Conservation (phyloP, 257 asterid species). For the Scutellaria galericulata region DNA sequence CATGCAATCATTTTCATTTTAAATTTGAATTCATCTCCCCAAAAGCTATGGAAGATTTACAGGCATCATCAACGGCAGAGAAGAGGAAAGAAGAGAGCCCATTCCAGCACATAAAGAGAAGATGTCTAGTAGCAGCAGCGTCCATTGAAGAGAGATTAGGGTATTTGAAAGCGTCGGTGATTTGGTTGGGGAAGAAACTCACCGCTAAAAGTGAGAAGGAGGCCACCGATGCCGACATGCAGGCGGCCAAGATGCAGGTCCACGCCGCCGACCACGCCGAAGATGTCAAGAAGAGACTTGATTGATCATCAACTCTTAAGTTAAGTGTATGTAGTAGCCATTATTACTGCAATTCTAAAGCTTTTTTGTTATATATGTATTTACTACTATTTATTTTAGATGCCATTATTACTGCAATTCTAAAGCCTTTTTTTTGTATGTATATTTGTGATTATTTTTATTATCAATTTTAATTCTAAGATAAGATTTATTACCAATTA, state of each 20-base stretch:
- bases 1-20: no score
- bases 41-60: conserved; percentile 21
- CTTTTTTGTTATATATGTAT: no score
- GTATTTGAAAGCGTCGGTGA: conserved; percentile 27
- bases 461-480: no score
- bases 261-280: conserved; percentile 38
- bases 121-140: conserved; percentile 19
- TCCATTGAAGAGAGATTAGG: conserved; percentile 28
- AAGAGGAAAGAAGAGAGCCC: neutral
- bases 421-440: no score
- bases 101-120: neutral
- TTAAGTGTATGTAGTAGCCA: neutral
- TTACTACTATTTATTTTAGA: no score
- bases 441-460: no score
- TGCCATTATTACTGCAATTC: no score
- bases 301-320: no score
- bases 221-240: conserved; percentile 39
- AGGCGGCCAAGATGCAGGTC: conserved; percentile 42
- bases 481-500: no score
- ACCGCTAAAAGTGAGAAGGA: conserved; percentile 41
- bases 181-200: conserved; percentile 28
- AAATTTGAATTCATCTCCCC: no score
- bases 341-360: no score
- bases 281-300: conserved; percentile 24
- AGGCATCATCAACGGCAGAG: no score